Percentiles rank a stretch among this genome's conserved stretches.
These are phyloP conservation scores for Hymenoscyphus albidus DNA, from an alignment of 2,329 filamentous ascomycete genomes.

Conservation along the genomic window DNA sequence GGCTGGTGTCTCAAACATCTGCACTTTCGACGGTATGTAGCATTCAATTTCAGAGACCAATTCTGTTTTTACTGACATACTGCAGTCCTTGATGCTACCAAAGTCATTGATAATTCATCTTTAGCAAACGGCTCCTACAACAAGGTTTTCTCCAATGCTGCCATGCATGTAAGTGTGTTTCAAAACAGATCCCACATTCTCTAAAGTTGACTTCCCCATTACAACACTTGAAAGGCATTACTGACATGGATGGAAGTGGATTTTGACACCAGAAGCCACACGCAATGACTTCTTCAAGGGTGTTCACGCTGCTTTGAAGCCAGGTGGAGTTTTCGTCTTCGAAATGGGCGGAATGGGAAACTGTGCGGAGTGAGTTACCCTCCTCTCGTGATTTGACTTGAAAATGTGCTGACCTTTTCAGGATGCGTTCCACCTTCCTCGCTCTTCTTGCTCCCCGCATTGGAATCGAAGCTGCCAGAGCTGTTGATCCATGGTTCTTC, in stretches of 20 bases:
- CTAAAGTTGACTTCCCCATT: not conserved
- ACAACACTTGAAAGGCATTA: constrained; percentile 25
- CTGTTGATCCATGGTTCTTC: constrained; percentile 67
- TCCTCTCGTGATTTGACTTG: not conserved
- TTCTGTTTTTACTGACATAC: not conserved
- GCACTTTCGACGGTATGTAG: constrained; percentile 28
- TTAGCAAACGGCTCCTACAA: constrained; percentile 39
- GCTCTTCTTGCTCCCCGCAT: constrained; percentile 49
- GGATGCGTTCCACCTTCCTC: constrained; percentile 53
- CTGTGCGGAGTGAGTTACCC: constrained; percentile 45
- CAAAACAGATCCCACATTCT: not conserved
- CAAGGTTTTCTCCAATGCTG: constrained; percentile 65
- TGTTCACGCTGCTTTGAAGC: constrained; percentile 48
- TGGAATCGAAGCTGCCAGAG: constrained; percentile 45
- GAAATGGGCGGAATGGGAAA: constrained; percentile 72
- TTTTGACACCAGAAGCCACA: constrained; percentile 44
- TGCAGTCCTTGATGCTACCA: constrained; percentile 46
- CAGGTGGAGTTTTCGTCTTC: constrained; percentile 58
- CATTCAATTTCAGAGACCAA: not conserved
- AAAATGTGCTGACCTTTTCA: not conserved
- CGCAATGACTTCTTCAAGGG: constrained; percentile 51
- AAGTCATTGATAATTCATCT: constrained; percentile 35
- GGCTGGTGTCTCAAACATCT: constrained; percentile 18
- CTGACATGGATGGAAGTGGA: constrained; percentile 46
- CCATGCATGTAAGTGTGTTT: constrained; percentile 39